These are phyloP conservation scores for Elaeis oleifera DNA, from an alignment of 202 grass and related monocot genomes.

Conservation along the genomic window DNA sequence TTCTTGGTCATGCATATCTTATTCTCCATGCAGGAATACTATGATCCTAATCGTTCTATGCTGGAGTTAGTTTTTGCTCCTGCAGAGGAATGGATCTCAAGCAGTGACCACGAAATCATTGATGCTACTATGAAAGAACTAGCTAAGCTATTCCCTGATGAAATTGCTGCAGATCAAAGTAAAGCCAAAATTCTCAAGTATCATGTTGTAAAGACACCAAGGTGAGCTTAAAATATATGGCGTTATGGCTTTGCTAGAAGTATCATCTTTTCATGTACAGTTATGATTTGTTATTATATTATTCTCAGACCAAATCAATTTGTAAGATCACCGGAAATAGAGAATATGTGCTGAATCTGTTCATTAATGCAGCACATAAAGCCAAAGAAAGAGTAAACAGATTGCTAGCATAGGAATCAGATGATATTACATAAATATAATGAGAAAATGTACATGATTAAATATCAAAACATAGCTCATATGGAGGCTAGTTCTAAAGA, in stretches of 20 bases:
- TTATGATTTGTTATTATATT: too few relatives aligned
- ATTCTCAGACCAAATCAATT: too few relatives aligned
- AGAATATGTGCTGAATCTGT: too few relatives aligned
- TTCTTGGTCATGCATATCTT: background rate
- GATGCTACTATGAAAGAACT: constrained; percentile 89
- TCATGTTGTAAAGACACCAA: constrained; percentile 84
- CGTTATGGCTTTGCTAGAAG: background rate
- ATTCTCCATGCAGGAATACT: constrained; percentile 73
- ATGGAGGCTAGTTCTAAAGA: too few relatives aligned
- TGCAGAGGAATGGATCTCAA: constrained; percentile 87
- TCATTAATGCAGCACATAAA: too few relatives aligned
- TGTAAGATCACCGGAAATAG: too few relatives aligned
- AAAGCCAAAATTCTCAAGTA: constrained; percentile 94
- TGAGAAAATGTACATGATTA: too few relatives aligned
- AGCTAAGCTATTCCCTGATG: constrained; percentile 88
- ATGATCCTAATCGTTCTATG: constrained; percentile 89
- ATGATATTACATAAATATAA: too few relatives aligned
- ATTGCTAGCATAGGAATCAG: too few relatives aligned
- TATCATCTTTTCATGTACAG: too few relatives aligned
- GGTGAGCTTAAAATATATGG: constrained; percentile 28
- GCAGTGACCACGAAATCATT: constrained; percentile 76
- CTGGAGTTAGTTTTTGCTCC: constrained; percentile 94
- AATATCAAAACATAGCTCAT: too few relatives aligned
- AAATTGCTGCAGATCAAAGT: constrained; percentile 88
- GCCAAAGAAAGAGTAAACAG: too few relatives aligned